Conservation (phyloP, 352 stramenopile species). For the Peronospora farinosa region DNA sequence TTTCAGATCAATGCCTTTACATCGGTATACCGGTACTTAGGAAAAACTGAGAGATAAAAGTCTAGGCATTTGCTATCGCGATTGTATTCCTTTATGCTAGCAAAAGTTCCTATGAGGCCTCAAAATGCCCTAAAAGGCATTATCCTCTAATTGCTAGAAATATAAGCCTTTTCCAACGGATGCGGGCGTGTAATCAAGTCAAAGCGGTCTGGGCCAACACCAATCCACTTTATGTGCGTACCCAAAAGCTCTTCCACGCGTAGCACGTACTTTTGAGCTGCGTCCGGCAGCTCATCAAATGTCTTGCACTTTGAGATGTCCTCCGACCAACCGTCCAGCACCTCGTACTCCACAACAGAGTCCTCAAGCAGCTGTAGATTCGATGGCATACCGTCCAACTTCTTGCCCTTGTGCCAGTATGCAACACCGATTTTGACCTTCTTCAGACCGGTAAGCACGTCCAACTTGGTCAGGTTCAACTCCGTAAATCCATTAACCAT, state of each 20-base stretch:
- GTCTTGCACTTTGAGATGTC: slow-evolving; percentile 94
- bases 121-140: not conserved
- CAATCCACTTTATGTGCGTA: slow-evolving; percentile 97
- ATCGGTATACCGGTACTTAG: not conserved
- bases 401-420: slow-evolving; percentile 94
- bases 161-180: slow-evolving; percentile 67
- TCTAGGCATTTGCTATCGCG: too few relatives aligned
- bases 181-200: slow-evolving; percentile 90
- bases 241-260: slow-evolving; percentile 95
- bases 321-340: slow-evolving; percentile 90
- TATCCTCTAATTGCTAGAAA: slow-evolving; percentile 16
- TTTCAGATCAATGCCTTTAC: too few relatives aligned
- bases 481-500: slow-evolving; percentile 95
- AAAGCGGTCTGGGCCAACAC: slow-evolving; percentile 93
- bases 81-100: too few relatives aligned
- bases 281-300: slow-evolving; percentile 94
- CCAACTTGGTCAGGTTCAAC: slow-evolving; percentile 98
- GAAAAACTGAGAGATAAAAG: too few relatives aligned
- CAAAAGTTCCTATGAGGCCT: too few relatives aligned
- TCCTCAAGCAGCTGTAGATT: slow-evolving; percentile 90
- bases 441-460: slow-evolving; percentile 96
- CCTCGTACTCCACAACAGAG: slow-evolving; percentile 95
- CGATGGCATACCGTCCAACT: slow-evolving; percentile 92
- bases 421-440: slow-evolving; percentile 93
- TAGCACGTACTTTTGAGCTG: slow-evolving; percentile 95